Evolutionary conservation across 1,284 basidiomycete species (phyloP).

Genomic region (Austroboletus olivaceoglutinosus): DNA sequence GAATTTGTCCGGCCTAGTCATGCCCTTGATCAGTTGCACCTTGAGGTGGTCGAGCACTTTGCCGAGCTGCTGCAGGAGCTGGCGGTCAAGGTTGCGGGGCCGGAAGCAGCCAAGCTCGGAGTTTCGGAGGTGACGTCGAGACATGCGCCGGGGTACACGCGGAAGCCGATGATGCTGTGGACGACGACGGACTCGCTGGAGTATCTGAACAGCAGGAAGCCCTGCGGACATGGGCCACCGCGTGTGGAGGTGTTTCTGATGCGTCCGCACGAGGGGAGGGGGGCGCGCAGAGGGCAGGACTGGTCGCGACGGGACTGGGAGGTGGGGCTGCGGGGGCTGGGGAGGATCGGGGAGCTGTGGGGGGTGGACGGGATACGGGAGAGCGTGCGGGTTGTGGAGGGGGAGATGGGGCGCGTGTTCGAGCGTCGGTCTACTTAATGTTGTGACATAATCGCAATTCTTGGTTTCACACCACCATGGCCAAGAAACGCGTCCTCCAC

Average conservation of each 20-base stretch:
- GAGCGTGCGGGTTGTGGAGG: conserved; percentile 47
- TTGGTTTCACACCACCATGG: conserved; percentile 40
- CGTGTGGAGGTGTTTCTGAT: conserved; percentile 51
- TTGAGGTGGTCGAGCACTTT: conserved; percentile 69
- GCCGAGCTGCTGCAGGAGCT: conserved; percentile 56
- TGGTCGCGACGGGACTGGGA: conserved; percentile 69
- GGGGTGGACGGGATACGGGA: conserved; percentile 48
- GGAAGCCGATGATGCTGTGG: conserved; percentile 50
- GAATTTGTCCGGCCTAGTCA: conserved; percentile 43
- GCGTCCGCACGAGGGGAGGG: conserved; percentile 43
- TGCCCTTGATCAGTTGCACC: conserved; percentile 63
- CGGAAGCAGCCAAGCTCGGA: conserved; percentile 37
- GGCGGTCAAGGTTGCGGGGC: conserved; percentile 51
- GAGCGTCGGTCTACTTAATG: conserved; percentile 27
- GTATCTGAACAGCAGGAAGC: conserved; percentile 48
- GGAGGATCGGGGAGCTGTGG: conserved; percentile 50
- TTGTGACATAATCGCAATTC: not conserved
- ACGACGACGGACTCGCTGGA: conserved; percentile 51
- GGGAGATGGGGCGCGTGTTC: conserved; percentile 52
- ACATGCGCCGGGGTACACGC: conserved; percentile 53
- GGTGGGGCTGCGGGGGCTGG: conserved; percentile 46
- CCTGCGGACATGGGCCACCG: conserved; percentile 37
- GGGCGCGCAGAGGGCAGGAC: conserved; percentile 61
- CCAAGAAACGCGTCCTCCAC: conserved; percentile 63
- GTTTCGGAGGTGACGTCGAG: conserved; percentile 40